A percentile compares a stretch with the other conserved stretches of the same genome.
Evolutionary conservation across 139 green algal species (phyloP).

Genomic region (Dunaliella sp.): DNA sequence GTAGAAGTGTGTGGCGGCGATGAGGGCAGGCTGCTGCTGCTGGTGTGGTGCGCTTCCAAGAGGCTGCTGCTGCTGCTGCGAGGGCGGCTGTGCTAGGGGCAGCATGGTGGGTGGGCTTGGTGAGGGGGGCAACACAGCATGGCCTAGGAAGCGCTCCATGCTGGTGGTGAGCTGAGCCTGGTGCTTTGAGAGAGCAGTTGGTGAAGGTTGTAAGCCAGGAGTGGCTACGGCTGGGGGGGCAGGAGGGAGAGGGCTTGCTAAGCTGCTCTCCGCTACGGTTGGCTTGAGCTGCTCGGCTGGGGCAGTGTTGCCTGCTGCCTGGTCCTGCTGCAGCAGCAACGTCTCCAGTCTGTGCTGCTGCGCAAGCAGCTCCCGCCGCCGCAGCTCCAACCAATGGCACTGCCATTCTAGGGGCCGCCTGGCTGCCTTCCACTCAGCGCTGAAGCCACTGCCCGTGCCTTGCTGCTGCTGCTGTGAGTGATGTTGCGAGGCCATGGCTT

Average conservation of each 20-base stretch:
- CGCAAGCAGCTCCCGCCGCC: conserved; percentile 38
- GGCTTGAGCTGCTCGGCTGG: too few relatives aligned
- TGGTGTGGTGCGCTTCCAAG: neutral
- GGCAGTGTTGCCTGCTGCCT: conserved; percentile 3
- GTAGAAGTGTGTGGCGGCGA: neutral
- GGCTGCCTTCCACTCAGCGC: conserved; percentile 31
- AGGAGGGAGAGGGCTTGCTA: neutral
- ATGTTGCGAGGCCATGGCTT: conserved; percentile 18
- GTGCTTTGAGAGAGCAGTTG: neutral
- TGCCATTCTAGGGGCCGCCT: conserved; percentile 33
- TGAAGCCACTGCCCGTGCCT: neutral
- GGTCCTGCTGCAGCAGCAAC: conserved; percentile 8
- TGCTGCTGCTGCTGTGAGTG: conserved; percentile 15
- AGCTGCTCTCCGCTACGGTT: neutral
- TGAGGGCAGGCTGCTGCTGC: neutral
- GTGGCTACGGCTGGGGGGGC: neutral
- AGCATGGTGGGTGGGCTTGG: neutral
- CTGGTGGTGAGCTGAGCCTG: neutral
- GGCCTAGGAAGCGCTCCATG: neutral
- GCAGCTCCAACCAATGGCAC: conserved; percentile 50
- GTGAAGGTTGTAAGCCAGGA: too few relatives aligned
- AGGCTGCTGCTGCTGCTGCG: conserved; percentile 12
- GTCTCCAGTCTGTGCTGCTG: conserved; percentile 9
- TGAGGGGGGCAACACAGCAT: neutral
- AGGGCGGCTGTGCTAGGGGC: neutral